Evolutionary conservation across 225 moss, liverwort and hornwort species (phyloP).

Genomic region (Physcomitrellopsis africana): DNA sequence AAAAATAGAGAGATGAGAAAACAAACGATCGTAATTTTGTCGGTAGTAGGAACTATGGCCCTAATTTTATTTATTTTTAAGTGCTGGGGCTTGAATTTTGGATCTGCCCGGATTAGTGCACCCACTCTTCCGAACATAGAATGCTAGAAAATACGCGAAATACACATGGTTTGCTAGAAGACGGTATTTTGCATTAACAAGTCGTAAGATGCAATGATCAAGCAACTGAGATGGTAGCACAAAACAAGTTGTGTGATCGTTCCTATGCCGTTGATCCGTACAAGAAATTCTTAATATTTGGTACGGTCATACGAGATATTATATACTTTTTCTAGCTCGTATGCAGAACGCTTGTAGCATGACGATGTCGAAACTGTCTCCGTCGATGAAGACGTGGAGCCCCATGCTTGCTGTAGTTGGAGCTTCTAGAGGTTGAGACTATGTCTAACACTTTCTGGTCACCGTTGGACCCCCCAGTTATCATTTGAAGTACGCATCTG

Average conservation of each 20-base stretch:
- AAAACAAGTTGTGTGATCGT: not conserved
- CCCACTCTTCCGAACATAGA: no score
- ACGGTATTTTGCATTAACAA: not conserved
- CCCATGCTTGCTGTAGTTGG: not conserved
- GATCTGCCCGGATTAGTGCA: not conserved
- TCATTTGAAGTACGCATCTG: not conserved
- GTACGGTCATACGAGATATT: not conserved
- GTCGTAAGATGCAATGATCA: no score
- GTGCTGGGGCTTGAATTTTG: not conserved
- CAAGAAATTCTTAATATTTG: not conserved
- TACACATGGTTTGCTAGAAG: no score
- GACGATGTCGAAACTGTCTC: constrained; percentile 7
- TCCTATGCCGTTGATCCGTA: not conserved
- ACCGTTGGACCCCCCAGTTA: not conserved
- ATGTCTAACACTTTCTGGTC: not conserved
- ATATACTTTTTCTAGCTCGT: not conserved
- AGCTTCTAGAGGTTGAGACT: not conserved
- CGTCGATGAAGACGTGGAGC: not conserved
- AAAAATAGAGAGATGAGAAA: not conserved
- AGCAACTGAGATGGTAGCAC: not conserved
- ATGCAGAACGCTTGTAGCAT: not conserved
- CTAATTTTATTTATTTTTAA: not conserved
- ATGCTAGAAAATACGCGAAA: no score
- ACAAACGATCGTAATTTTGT: not conserved
- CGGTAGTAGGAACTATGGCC: not conserved